A percentile compares a stretch with the other conserved stretches of the same genome.
phyloP scores from a whole-genome alignment of 805 yeast species.

The Kodamaea neixiangensis region DNA sequence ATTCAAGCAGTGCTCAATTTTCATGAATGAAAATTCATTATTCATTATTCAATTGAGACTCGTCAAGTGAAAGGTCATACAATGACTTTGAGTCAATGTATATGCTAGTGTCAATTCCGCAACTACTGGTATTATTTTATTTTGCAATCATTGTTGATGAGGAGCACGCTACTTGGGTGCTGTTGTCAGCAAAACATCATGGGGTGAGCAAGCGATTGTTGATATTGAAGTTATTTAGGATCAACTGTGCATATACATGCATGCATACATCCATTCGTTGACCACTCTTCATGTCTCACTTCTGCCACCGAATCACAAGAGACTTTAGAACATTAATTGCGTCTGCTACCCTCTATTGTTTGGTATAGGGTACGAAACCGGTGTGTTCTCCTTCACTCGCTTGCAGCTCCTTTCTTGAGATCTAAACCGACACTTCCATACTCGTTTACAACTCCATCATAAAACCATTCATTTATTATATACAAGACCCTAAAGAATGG shows the following conservation, averaged over 20 bases:
- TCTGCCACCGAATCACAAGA: not conserved
- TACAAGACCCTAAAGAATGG: constrained; percentile 2
- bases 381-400: too few relatives aligned
- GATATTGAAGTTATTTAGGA: not conserved
- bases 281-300: too few relatives aligned
- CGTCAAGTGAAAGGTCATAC: too few relatives aligned
- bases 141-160: not conserved
- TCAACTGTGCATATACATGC: not conserved
- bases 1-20: too few relatives aligned
- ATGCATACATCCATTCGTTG: not conserved
- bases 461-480: constrained; percentile 1
- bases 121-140: not conserved
- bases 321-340: too few relatives aligned
- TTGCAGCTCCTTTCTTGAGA: too few relatives aligned
- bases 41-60: too few relatives aligned
- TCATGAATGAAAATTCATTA: too few relatives aligned
- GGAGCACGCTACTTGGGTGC: not conserved
- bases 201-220: not conserved
- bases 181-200: not conserved
- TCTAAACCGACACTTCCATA: too few relatives aligned
- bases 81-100: too few relatives aligned
- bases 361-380: too few relatives aligned
- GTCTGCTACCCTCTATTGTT: too few relatives aligned
- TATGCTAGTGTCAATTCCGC: not conserved
- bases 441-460: not conserved